phyloP scores from a whole-genome alignment of 2,329 filamentous ascomycete genomes.

The Colletotrichum simmondsii region DNA sequence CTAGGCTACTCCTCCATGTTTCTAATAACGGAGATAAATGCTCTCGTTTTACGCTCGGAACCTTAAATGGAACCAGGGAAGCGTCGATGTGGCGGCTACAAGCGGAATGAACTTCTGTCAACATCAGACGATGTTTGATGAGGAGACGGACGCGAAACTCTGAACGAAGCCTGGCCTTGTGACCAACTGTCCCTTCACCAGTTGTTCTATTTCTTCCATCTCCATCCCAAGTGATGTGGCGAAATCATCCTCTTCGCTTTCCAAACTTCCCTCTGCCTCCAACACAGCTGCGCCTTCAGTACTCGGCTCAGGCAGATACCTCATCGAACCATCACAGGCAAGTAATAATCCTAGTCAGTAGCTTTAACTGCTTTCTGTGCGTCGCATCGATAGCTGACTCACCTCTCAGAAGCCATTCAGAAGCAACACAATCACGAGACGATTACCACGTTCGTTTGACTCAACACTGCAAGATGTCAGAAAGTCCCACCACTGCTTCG shows the following conservation, averaged over 20 bases:
- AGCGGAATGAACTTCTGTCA: neutral
- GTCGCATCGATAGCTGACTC: neutral
- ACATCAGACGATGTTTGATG: conserved; percentile 34
- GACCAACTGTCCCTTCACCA: conserved; percentile 20
- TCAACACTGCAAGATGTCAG: conserved; percentile 9
- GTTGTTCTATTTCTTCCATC: neutral
- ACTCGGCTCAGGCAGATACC: neutral
- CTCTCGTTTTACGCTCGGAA: neutral
- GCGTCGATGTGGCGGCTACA: conserved; percentile 19
- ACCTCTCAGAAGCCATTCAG: neutral
- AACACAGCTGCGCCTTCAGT: neutral
- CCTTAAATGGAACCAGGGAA: conserved; percentile 10
- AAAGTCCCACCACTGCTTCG: conserved; percentile 19
- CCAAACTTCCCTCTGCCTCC: neutral
- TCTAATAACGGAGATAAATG: conserved; percentile 22
- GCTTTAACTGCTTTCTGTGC: neutral
- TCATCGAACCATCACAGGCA: neutral
- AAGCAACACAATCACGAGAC: neutral
- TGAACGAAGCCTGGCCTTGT: conserved; percentile 14
- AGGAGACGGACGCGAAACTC: conserved; percentile 31
- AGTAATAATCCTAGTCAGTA: neutral
- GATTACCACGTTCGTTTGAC: neutral
- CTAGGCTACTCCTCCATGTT: conserved; percentile 15
- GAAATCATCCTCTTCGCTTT: neutral
- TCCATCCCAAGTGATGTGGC: neutral